Evolutionary conservation across 2,329 filamentous ascomycete genomes (phyloP).

Genomic region (Stagonosporopsis tanaceti): DNA sequence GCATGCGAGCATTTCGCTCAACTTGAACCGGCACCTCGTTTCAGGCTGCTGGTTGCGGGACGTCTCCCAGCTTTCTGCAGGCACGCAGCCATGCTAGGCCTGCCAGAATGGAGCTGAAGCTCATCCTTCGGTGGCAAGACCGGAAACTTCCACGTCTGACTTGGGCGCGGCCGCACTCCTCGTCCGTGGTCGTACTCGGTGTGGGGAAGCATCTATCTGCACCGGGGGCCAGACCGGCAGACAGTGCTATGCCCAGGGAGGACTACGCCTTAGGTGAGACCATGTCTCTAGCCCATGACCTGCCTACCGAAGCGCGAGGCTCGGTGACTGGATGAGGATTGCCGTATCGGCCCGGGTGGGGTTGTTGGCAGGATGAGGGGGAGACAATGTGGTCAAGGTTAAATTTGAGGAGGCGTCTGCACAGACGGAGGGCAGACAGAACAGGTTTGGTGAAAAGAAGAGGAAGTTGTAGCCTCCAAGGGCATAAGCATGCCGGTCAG

Average conservation of each 20-base stretch:
- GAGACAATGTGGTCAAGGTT: not conserved
- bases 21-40: slow-evolving; percentile 6
- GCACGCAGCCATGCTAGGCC: not conserved
- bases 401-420: slow-evolving; percentile 1
- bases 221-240: slow-evolving; percentile 21
- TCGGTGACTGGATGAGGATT: not conserved
- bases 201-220: slow-evolving; percentile 12
- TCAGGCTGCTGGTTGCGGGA: slow-evolving; percentile 20
- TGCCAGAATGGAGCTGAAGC: slow-evolving; percentile 1
- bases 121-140: slow-evolving; percentile 8
- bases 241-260: slow-evolving; percentile 18
- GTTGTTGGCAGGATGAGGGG: not conserved
- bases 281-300: not conserved
- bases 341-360: not conserved
- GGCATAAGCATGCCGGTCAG: slow-evolving; percentile 11
- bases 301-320: slow-evolving; percentile 13
- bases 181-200: slow-evolving; percentile 10
- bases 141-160: slow-evolving; percentile 8
- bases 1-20: slow-evolving; percentile 16
- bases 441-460: not conserved
- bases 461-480: slow-evolving; percentile 6
- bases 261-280: slow-evolving; percentile 6
- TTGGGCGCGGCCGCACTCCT: slow-evolving; percentile 12
- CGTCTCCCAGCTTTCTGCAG: slow-evolving; percentile 25
- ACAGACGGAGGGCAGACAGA: slow-evolving; percentile 1